Evolutionary conservation across 768 basidiomycete genomes (phyloP).

Genomic region (Myochromella boudieri): DNA sequence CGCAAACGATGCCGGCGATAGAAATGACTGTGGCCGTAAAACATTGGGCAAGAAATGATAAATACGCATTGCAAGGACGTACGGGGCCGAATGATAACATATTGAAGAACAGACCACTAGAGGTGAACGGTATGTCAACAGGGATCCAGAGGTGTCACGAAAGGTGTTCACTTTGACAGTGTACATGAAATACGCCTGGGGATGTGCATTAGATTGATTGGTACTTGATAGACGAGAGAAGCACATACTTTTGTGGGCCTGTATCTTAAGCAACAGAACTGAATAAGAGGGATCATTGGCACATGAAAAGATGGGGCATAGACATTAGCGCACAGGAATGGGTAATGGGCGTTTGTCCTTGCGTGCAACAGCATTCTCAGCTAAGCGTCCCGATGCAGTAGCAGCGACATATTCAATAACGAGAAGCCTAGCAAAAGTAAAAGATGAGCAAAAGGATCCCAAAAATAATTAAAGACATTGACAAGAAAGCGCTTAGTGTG

Average conservation of each 20-base stretch:
- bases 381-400: slow-evolving; percentile 59
- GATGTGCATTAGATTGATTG: slow-evolving; percentile 2
- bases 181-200: slow-evolving; percentile 84
- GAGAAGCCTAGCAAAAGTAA: slow-evolving; percentile 51
- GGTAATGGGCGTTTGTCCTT: slow-evolving; percentile 80
- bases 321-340: slow-evolving; percentile 45
- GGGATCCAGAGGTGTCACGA: slow-evolving; percentile 2
- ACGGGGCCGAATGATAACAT: slow-evolving; percentile 69
- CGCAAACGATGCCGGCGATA: slow-evolving; percentile 77
- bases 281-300: neutral
- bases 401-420: slow-evolving; percentile 84
- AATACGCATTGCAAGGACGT: slow-evolving; percentile 5
- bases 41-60: neutral
- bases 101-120: slow-evolving; percentile 89
- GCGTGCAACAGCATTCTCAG: slow-evolving; percentile 66
- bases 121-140: slow-evolving; percentile 4
- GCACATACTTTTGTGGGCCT: slow-evolving; percentile 69
- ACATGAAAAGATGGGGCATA: neutral
- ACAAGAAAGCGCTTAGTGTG: slow-evolving; percentile 87
- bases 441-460: neutral
- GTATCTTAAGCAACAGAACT: slow-evolving; percentile 84
- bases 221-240: neutral
- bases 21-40: slow-evolving; percentile 43
- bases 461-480: slow-evolving; percentile 30
- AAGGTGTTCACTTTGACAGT: slow-evolving; percentile 61